Evolutionary conservation across 768 basidiomycete species (phyloP).

Genomic region (Hydnum rufescens): DNA sequence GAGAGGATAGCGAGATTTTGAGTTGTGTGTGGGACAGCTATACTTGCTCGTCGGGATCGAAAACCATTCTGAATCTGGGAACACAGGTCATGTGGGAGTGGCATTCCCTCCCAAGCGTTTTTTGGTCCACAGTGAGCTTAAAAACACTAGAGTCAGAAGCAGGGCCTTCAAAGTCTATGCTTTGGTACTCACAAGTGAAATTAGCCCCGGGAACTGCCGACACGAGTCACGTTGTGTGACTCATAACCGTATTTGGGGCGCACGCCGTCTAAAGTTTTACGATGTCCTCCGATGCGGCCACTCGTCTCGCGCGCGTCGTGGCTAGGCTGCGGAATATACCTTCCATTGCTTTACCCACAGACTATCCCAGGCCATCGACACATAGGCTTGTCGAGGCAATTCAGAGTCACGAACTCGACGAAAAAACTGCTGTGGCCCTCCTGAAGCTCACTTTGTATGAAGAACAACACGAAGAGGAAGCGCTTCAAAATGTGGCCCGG

Average conservation of each 20-base stretch:
- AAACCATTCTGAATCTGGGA: conserved; percentile 86
- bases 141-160: too few species aligned
- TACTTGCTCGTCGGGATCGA: conserved; percentile 56
- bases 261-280: too few species aligned
- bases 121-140: too few species aligned
- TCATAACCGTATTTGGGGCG: too few species aligned
- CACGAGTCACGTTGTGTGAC: too few species aligned
- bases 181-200: too few species aligned
- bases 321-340: conserved; percentile 57
- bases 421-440: conserved; percentile 51
- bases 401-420: conserved; percentile 48
- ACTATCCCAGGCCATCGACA: conserved; percentile 70
- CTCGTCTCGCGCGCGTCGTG: conserved; percentile 19
- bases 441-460: conserved; percentile 63
- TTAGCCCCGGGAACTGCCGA: too few species aligned
- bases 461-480: conserved; percentile 30
- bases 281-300: background rate
- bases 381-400: conserved; percentile 73
- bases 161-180: too few species aligned
- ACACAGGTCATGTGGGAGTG: conserved; percentile 54
- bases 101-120: background rate
- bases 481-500: conserved; percentile 22
- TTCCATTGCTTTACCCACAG: conserved; percentile 81
- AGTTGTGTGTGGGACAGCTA: conserved; percentile 63
- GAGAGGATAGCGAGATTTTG: conserved; percentile 85